Evolutionary conservation across 1,284 basidiomycete genomes (phyloP).

Genomic region (Takashimella tepidaria): DNA sequence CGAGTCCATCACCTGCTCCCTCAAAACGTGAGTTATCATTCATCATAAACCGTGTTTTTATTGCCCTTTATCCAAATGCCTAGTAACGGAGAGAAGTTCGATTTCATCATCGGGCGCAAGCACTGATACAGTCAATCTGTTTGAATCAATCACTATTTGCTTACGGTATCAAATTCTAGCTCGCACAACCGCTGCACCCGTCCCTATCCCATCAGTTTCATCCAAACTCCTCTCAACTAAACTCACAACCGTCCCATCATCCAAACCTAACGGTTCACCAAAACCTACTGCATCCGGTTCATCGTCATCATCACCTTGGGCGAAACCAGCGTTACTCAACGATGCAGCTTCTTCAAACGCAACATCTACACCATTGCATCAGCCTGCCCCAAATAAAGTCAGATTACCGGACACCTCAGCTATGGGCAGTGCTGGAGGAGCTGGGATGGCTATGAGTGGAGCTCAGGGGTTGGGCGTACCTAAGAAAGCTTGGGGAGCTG

Average conservation of each 20-base stretch:
- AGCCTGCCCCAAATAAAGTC: conserved; percentile 27
- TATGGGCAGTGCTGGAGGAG: too few relatives aligned
- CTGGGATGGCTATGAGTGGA: conserved; percentile 24
- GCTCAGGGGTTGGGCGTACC: conserved; percentile 26
- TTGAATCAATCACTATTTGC: too few relatives aligned
- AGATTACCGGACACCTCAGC: conserved; percentile 10
- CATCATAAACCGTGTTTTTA: too few relatives aligned
- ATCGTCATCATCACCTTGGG: conserved; percentile 39
- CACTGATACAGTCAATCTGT: conserved; percentile 1
- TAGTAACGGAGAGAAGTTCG: too few relatives aligned
- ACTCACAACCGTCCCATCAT: conserved; percentile 56
- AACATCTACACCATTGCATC: conserved; percentile 18
- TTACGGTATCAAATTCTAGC: conserved; percentile 15
- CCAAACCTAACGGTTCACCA: conserved; percentile 31
- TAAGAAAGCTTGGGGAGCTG: conserved; percentile 20
- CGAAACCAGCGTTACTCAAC: conserved; percentile 30
- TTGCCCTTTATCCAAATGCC: too few relatives aligned
- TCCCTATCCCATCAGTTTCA: conserved; percentile 54
- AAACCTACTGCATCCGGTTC: conserved; percentile 24
- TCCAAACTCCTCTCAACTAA: conserved; percentile 78
- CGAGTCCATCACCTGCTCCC: conserved; percentile 29
- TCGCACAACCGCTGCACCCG: conserved; percentile 49
- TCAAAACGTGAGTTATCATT: conserved; percentile 14
- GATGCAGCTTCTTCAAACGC: conserved; percentile 9
- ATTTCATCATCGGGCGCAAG: neutral